Conservation (phyloP, 176 grass and related monocot genomes). For the Calamus simplicifolius region DNA sequence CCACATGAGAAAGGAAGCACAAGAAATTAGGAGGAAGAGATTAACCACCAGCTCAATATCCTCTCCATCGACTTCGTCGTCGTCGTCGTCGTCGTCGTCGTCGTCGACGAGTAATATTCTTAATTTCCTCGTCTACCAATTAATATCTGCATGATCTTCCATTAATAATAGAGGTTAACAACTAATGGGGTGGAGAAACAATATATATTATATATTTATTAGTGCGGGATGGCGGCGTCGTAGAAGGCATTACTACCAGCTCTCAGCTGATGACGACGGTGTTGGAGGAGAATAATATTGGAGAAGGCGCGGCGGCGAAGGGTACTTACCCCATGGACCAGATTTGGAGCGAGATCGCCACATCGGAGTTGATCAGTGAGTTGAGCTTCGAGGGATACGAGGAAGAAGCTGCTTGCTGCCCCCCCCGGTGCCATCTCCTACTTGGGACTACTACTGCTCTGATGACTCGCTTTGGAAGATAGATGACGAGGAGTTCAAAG, state of each 20-base stretch:
- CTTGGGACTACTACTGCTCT: conserved; percentile 59
- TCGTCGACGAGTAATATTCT: conserved; percentile 11
- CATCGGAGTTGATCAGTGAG: conserved; percentile 19
- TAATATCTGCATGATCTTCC: too few species aligned
- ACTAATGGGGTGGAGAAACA: conserved; percentile 1
- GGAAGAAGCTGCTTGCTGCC: not conserved
- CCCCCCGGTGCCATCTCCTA: conserved; percentile 32
- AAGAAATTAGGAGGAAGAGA: conserved; percentile 35
- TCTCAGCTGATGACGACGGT: conserved; percentile 1
- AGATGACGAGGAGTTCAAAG: conserved; percentile 62
- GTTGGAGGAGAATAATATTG: not conserved
- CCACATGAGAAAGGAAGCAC: conserved; percentile 72
- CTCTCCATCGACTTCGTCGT: conserved; percentile 12
- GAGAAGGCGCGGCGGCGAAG: conserved; percentile 6
- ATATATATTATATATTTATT: too few species aligned
- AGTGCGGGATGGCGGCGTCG: not conserved
- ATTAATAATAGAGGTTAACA: not conserved
- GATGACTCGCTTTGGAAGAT: conserved; percentile 81
- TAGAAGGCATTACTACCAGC: not conserved
- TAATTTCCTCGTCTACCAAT: conserved; percentile 7
- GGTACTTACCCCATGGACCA: conserved; percentile 48
- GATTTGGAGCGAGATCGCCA: conserved; percentile 86
- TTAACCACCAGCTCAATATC: too few species aligned
- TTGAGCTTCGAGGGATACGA: conserved; percentile 38
- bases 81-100: conserved; percentile 8